A percentile compares a stretch with the other conserved stretches of the same genome.
Conservation (phyloP, 768 basidiomycete genomes). For the Russula olivacea region DNA sequence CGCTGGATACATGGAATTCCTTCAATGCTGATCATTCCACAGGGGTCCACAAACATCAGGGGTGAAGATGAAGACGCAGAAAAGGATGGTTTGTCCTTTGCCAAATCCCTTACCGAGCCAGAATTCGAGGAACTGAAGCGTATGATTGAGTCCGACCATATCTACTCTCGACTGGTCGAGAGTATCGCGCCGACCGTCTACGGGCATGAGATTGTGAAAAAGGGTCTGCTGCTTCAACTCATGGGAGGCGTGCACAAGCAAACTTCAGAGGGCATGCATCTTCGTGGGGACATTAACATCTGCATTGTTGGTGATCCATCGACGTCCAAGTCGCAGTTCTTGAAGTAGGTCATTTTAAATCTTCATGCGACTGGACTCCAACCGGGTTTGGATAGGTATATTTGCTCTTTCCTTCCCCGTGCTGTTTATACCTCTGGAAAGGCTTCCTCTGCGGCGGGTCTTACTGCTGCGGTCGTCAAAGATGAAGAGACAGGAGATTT, state of each 20-base stretch:
- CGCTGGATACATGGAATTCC: neutral
- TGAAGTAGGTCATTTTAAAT: conserved; percentile 61
- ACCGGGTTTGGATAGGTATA: conserved; percentile 54
- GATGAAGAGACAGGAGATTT: conserved; percentile 99
- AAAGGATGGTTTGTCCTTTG: conserved; percentile 75
- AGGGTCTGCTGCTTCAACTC: conserved; percentile 89
- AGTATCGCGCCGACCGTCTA: conserved; percentile 98
- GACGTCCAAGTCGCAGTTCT: conserved; percentile 97
- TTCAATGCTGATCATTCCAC: conserved; percentile 2
- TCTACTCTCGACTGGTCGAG: conserved; percentile 88
- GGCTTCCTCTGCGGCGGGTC: conserved; percentile 96
- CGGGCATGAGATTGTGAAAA: conserved; percentile 98
- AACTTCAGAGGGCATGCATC: conserved; percentile 92
- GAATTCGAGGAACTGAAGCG: conserved; percentile 91
- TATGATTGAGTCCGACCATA: conserved; percentile 94
- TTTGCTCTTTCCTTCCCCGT: conserved; percentile 95
- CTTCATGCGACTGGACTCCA: conserved; percentile 4
- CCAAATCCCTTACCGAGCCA: conserved; percentile 83
- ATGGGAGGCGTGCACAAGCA: conserved; percentile 99
- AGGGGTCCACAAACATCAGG: conserved; percentile 84
- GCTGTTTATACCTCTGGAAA: conserved; percentile 99
- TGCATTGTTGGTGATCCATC: conserved; percentile 97
- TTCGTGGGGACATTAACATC: conserved; percentile 98
- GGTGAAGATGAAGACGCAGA: conserved; percentile 82
- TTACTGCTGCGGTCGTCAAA: conserved; percentile 96